Evolutionary conservation across 208 protist genomes (phyloP).

Genomic region (Leishmania gerbilli): DNA sequence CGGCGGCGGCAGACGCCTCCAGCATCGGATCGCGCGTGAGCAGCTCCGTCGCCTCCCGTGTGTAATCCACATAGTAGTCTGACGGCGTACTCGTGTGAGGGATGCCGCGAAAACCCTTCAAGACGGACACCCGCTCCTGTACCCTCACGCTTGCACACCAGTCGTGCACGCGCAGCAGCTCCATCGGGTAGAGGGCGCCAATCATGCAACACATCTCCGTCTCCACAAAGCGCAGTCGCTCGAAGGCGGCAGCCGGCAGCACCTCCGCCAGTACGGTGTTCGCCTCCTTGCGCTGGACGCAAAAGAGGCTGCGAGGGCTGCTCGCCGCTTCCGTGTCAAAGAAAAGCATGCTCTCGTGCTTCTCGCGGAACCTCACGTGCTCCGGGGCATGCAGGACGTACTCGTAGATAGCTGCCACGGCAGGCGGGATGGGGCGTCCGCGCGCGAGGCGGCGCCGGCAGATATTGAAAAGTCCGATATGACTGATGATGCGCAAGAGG

Average conservation of each 20-base stretch:
- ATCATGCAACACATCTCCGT: slow-evolving; percentile 71
- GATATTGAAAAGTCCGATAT: slow-evolving; percentile 76
- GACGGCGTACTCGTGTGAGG: slow-evolving; percentile 62
- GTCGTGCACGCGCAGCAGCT: slow-evolving; percentile 63
- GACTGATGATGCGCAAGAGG: slow-evolving; percentile 88
- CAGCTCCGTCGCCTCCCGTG: slow-evolving; percentile 55
- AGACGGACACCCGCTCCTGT: slow-evolving; percentile 33
- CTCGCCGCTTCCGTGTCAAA: slow-evolving; percentile 58
- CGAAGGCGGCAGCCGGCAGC: slow-evolving; percentile 79
- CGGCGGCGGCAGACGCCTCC: slow-evolving; percentile 5
- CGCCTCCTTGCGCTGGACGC: slow-evolving; percentile 78
- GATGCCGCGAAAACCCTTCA: slow-evolving; percentile 59
- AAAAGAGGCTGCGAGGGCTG: slow-evolving; percentile 73
- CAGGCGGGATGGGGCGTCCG: slow-evolving; percentile 17
- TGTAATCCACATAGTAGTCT: slow-evolving; percentile 83
- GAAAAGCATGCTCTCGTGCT: slow-evolving; percentile 75
- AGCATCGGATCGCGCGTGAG: slow-evolving; percentile 47
- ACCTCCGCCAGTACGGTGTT: slow-evolving; percentile 76
- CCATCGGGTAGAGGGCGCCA: slow-evolving; percentile 58
- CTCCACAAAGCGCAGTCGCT: slow-evolving; percentile 81
- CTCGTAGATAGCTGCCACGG: slow-evolving; percentile 54
- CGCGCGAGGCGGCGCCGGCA: slow-evolving; percentile 37
- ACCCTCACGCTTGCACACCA: slow-evolving; percentile 20
- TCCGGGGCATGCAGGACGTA: slow-evolving; percentile 72
- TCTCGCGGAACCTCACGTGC: slow-evolving; percentile 77